Conservation (phyloP, 805 yeast genomes). For the Yarrowia alimentaria region DNA sequence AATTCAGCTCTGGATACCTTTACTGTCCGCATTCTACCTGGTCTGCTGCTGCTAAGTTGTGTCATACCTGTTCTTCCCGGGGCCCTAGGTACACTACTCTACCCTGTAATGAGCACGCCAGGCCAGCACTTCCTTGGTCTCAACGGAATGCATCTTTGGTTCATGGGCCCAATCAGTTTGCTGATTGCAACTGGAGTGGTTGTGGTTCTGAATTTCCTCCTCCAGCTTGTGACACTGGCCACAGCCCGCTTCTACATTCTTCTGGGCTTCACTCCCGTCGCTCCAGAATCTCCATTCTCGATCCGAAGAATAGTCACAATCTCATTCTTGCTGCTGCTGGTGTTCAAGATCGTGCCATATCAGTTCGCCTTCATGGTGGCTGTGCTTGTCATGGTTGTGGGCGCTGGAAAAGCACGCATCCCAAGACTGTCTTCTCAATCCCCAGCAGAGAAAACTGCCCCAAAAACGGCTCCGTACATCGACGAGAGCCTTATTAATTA, state of each 20-base stretch:
- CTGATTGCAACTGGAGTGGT: slow-evolving; percentile 18
- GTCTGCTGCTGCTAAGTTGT: too few species aligned
- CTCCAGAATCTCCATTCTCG: slow-evolving; percentile 5
- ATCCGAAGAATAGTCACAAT: slow-evolving; percentile 3
- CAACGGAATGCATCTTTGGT: slow-evolving; percentile 13
- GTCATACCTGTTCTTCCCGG: slow-evolving; percentile 35
- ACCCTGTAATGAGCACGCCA: not conserved
- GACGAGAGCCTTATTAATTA: slow-evolving; percentile 44
- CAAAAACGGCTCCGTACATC: not conserved
- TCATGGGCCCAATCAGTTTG: slow-evolving; percentile 18
- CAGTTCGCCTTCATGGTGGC: slow-evolving; percentile 72
- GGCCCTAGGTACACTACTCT: slow-evolving; percentile 1
- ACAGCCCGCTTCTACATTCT: slow-evolving; percentile 5
- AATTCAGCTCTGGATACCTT: slow-evolving; percentile 47
- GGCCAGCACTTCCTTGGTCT: slow-evolving; percentile 10
- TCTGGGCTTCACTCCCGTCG: slow-evolving; percentile 1
- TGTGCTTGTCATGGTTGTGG: slow-evolving; percentile 55
- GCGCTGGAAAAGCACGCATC: slow-evolving; percentile 41
- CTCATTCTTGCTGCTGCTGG: slow-evolving; percentile 43
- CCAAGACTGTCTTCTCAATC: not conserved
- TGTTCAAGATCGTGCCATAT: slow-evolving; percentile 69
- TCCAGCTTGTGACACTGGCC: not conserved
- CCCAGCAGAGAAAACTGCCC: slow-evolving; percentile 4
- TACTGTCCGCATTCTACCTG: slow-evolving; percentile 35
- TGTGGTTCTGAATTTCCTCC: slow-evolving; percentile 3